phyloP scores from a whole-genome alignment of 208 protist species.

The Leishmania major region DNA sequence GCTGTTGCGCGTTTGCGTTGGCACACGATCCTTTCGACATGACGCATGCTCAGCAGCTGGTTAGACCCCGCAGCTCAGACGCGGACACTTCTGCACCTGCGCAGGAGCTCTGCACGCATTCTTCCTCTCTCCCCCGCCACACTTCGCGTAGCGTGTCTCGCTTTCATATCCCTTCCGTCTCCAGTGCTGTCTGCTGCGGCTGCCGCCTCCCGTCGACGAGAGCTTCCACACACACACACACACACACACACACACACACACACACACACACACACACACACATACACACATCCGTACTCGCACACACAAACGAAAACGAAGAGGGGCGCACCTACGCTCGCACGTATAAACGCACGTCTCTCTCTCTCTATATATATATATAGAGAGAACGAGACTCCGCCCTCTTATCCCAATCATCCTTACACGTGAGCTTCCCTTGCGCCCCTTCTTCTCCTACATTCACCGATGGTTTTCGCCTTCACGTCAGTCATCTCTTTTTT shows the following conservation, averaged over 20 bases:
- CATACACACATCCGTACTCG: not conserved
- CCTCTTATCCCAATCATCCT: too few relatives aligned
- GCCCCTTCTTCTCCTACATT: not conserved
- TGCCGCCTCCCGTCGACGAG: not conserved
- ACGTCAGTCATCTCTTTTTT: not conserved
- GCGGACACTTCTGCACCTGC: not conserved
- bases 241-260: too few relatives aligned
- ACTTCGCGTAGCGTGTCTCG: not conserved
- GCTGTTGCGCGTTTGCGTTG: not conserved
- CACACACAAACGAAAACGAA: too few relatives aligned
- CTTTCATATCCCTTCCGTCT: not conserved
- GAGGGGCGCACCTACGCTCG: not conserved
- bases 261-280: too few relatives aligned
- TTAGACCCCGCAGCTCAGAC: not conserved
- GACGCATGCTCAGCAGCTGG: not conserved
- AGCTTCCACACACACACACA: not conserved
- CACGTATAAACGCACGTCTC: not conserved
- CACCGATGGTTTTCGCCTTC: not conserved
- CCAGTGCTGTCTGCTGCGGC: not conserved
- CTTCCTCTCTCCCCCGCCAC: not conserved
- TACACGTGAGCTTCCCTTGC: not conserved
- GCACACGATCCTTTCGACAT: not conserved
- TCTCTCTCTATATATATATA: not conserved
- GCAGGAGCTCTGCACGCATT: not conserved
- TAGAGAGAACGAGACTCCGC: not conserved